Base-by-base conservation (phyloP, 805 yeast genomes). In the Blastobotrys chiropterorum region DNA sequence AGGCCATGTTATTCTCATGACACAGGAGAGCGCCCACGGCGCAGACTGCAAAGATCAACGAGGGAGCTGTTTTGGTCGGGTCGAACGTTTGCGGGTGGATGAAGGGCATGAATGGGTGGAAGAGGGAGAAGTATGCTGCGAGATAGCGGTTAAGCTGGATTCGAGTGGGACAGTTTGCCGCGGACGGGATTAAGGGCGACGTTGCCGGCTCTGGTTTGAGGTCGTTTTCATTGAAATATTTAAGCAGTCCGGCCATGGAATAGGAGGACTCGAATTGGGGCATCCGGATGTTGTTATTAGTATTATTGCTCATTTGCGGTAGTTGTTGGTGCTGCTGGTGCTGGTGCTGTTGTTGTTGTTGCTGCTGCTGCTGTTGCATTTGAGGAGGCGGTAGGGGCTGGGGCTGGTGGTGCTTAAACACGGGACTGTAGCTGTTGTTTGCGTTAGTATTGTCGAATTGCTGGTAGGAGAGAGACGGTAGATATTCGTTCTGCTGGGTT, bases 81-180 rank as follows among this genome's bases (percentile, higher is more conserved):
- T 62, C 56, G 51, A 68, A 68, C 4, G 68, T 57, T 21, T 63
- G 66, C 3, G 58, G 54, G 49, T 68, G 71, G 19, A 68, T 45
- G 52, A 68, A 62, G 2, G 72, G 72, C 34, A 65, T 57, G 21
- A 51, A 53, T 3, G 70, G 69, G 45, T 68, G 71, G 58, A 63
- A 66, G 42, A 53, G 55, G 41, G 58, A 55, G 54, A 68, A 63
- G 57, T 64, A 68, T 3, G 66, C 58, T 5, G 66, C 45, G 48
- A 67, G 51, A 50, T 67, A 66, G 26, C 63, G 58, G 52, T 67
- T 61, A 45, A 68, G 54, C 50, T 59, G 67, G 11, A 57, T 52
- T 21, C 56, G 54, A 2, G 65, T 58, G n/a, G 63, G 65, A 3
- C 38, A 38, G 11, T 5, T 26, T 26, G 34, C 34, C 8, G 34